Base-by-base conservation (phyloP, 345 rosid genomes). In the Gossypium stocksii region DNA sequence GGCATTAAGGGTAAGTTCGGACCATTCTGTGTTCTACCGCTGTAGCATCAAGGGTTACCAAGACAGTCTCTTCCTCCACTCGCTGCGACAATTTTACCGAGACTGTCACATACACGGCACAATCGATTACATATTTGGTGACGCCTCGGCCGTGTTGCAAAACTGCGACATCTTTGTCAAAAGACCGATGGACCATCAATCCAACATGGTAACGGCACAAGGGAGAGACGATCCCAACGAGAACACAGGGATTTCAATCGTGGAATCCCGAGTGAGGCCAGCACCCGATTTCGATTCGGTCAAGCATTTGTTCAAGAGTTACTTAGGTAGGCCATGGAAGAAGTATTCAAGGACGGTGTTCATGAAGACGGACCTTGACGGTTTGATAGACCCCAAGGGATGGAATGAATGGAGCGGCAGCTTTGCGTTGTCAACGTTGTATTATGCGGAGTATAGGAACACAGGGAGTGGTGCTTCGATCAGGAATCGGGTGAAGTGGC, bases 71-170 rank as follows among this genome's bases (percentile, higher is more conserved):
- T 84, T 76, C 14, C 81, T 83, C 0, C 93, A 84, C 68, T 87
- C 93, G 2, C 59, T 86, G 0, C 69, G 90, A 3, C 97, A 93
- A 59, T 90, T 93, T 79, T 91, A 91, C 29, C 86, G 91, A 3
- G 91, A 91, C 45, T 93, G 97, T 68, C 92, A 87, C 48, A 76
- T 90, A 13, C 78, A 90, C 2, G 95, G 97, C 66, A 91, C 97
- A 19, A 76, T 91, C 19, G 97, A 91, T 80, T 91, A 87, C 76
- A 93, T 91, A 67, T 89, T 89, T 48, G 91, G 95, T 2, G 86
- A 93, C 52, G 93, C 95, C 2, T 14, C 84, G 0, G 92, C 60
- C 4, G 82, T 93, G 1, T 72, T 93, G 48, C 92, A 91, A 49
- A 93, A 91, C 70, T 93, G 93, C 43, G 89, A 93, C 80, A 87